Conservation (phyloP, 2,329 filamentous ascomycete species). For the Trichoderma pleuroti region DNA sequence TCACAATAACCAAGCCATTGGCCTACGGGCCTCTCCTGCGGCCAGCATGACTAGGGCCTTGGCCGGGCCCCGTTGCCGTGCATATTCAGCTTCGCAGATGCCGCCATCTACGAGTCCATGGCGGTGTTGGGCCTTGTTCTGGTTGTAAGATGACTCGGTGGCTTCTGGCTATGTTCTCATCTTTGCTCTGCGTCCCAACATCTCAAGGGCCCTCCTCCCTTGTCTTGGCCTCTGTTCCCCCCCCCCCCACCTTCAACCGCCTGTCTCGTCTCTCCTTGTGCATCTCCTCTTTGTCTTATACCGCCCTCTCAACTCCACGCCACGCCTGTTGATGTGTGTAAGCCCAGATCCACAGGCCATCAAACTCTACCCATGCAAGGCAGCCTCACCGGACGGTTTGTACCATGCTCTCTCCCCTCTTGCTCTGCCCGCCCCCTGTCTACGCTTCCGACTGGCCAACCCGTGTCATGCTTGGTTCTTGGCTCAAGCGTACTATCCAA, state of each 20-base stretch:
- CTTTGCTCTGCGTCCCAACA: background rate
- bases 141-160: background rate
- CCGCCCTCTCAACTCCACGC: background rate
- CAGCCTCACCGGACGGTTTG: constrained; percentile 10
- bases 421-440: background rate
- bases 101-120: background rate
- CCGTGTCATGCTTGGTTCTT: background rate
- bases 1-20: background rate
- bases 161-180: background rate
- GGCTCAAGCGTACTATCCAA: background rate
- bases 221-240: background rate
- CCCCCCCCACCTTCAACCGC: background rate
- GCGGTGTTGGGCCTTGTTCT: background rate
- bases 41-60: background rate
- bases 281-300: background rate
- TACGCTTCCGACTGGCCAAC: constrained; percentile 7
- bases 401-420: background rate
- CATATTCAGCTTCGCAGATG: background rate
- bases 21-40: background rate
- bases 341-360: constrained; percentile 10
- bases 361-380: constrained; percentile 1
- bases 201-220: background rate
- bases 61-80: background rate
- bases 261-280: background rate
- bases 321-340: constrained; percentile 5